phyloP scores from a whole-genome alignment of 257 asterid genomes.

The Agastache rugosa region DNA sequence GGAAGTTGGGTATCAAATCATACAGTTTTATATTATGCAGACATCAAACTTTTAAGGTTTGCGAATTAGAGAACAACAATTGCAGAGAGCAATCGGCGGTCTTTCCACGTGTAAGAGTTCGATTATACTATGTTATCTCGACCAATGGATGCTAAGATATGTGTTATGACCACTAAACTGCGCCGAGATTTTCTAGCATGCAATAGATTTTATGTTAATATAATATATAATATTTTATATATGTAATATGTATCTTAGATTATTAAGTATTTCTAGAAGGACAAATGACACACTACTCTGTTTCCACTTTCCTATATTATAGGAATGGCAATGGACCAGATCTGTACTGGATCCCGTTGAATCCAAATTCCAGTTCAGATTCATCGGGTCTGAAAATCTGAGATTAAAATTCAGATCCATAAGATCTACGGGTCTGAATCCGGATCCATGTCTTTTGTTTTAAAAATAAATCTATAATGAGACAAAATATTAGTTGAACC shows the following conservation, averaged over 20 bases:
- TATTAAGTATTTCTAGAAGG: background rate
- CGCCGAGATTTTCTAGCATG: conserved; percentile 2
- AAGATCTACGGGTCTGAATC: too few relatives aligned
- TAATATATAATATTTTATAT: background rate
- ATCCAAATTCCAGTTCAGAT: too few relatives aligned
- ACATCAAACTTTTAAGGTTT: conserved; percentile 13
- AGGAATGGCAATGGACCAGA: background rate
- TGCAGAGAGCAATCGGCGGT: background rate
- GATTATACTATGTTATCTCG: background rate
- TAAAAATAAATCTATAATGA: too few relatives aligned
- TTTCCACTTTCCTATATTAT: background rate
- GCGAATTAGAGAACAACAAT: conserved; percentile 27
- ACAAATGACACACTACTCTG: background rate
- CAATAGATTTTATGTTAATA: background rate
- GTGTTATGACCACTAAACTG: conserved; percentile 25
- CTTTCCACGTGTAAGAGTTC: conserved; percentile 34
- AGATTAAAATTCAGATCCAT: too few relatives aligned
- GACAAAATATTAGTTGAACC: too few relatives aligned
- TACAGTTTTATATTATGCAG: background rate
- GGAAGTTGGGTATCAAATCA: background rate
- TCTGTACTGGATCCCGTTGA: too few relatives aligned
- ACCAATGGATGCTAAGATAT: conserved; percentile 22
- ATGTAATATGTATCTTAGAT: too few relatives aligned
- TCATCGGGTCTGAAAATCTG: too few relatives aligned
- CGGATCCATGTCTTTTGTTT: too few relatives aligned